phyloP scores from a whole-genome alignment of 768 basidiomycete genomes.

The Infundibulicybe gibba region DNA sequence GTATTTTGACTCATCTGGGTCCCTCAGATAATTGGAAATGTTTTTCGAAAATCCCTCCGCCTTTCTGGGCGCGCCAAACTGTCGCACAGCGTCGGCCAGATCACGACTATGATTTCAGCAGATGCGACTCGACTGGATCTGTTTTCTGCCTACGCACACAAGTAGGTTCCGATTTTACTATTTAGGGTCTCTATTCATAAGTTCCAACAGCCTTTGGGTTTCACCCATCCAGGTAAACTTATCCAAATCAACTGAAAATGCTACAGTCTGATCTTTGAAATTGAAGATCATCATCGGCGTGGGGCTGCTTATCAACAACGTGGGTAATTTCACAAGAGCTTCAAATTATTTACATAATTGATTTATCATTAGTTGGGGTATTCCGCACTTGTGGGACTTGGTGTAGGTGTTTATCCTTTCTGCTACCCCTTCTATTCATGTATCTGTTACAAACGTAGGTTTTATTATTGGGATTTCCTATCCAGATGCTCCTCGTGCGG shows the following conservation, averaged over 20 bases:
- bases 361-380: constrained; percentile 35
- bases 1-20: not conserved
- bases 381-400: constrained; percentile 52
- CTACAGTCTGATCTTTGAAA: not conserved
- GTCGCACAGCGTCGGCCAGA: constrained; percentile 40
- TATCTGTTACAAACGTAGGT: constrained; percentile 24
- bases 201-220: constrained; percentile 19
- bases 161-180: constrained; percentile 11
- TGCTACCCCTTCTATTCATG: constrained; percentile 6
- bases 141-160: constrained; percentile 21
- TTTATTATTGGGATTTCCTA: constrained; percentile 43
- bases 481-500: constrained; percentile 39
- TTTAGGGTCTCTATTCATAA: not conserved
- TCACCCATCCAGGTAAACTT: constrained; percentile 24
- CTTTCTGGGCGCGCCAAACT: constrained; percentile 42
- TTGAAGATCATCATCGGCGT: constrained; percentile 43
- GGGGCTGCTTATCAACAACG: constrained; percentile 45
- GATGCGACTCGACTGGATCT: constrained; percentile 41
- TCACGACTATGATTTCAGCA: constrained; percentile 46
- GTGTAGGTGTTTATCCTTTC: constrained; percentile 18
- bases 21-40: constrained; percentile 24
- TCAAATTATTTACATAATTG: not conserved
- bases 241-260: not conserved
- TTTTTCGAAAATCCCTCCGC: constrained; percentile 49
- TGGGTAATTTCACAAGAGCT: constrained; percentile 13